phyloP scores from a whole-genome alignment of 2,329 filamentous ascomycete genomes.

The Acrocalymma vagum region DNA sequence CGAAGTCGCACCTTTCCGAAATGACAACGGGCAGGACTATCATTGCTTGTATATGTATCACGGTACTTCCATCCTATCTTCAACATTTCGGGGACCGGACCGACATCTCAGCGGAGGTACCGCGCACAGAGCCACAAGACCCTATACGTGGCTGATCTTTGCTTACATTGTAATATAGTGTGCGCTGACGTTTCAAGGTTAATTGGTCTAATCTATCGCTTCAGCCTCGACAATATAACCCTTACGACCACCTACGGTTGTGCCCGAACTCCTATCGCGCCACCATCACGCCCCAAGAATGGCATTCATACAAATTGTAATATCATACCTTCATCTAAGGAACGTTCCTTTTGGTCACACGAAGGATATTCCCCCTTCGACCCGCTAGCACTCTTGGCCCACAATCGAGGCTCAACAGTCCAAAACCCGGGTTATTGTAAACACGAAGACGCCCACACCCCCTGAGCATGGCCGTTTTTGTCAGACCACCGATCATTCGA shows the following conservation, averaged over 20 bases:
- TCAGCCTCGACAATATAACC: constrained; percentile 20
- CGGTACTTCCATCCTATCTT: not conserved
- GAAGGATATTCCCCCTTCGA: constrained; percentile 3
- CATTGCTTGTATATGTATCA: not conserved
- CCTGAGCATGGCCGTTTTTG: constrained; percentile 13
- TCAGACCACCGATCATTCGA: constrained; percentile 5
- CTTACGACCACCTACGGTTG: constrained; percentile 10
- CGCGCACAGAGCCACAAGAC: constrained; percentile 9
- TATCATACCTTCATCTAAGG: constrained; percentile 13
- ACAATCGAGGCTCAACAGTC: constrained; percentile 24
- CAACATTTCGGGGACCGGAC: constrained; percentile 22
- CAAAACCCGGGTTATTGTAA: constrained; percentile 17
- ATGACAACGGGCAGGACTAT: not conserved
- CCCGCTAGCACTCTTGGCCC: constrained; percentile 4
- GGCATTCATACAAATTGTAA: constrained; percentile 15
- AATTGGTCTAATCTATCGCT: constrained; percentile 29
- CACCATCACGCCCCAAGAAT: constrained; percentile 16
- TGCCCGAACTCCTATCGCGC: constrained; percentile 17
- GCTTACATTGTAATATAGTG: constrained; percentile 18
- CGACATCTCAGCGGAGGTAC: constrained; percentile 10
- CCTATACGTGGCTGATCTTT: constrained; percentile 13
- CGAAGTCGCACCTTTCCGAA: too few relatives aligned
- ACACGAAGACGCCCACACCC: constrained; percentile 2
- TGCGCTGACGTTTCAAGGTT: constrained; percentile 28
- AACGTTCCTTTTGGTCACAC: constrained; percentile 9